These are phyloP conservation scores for Venturia nashicola DNA, from an alignment of 2,329 filamentous ascomycete genomes.

Conservation along the genomic window DNA sequence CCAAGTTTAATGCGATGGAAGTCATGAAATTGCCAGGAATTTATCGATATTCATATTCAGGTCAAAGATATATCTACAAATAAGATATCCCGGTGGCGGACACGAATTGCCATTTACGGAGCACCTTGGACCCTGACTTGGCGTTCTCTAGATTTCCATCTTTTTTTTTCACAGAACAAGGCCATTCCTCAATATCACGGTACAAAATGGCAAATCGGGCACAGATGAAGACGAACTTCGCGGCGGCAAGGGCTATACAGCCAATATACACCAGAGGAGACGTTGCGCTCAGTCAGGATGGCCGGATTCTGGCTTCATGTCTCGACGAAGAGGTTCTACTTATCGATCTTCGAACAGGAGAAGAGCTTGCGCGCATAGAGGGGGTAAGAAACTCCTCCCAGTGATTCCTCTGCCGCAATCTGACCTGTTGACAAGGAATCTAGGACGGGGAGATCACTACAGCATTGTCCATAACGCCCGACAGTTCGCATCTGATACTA, in stretches of 20 bases:
- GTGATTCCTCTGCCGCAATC: slow-evolving; percentile 12
- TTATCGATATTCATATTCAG: not conserved
- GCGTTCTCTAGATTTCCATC: not conserved
- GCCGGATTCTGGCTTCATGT: slow-evolving; percentile 72
- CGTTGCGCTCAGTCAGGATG: slow-evolving; percentile 69
- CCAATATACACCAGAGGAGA: slow-evolving; percentile 91
- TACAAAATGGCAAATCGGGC: slow-evolving; percentile 2
- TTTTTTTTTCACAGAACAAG: not conserved
- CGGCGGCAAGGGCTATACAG: slow-evolving; percentile 68
- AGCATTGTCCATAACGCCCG: slow-evolving; percentile 66
- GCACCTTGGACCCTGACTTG: not conserved
- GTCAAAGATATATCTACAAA: not conserved
- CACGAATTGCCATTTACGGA: not conserved
- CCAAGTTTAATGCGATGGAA: not conserved
- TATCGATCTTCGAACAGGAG: slow-evolving; percentile 72
- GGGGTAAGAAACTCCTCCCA: slow-evolving; percentile 47
- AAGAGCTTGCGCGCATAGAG: slow-evolving; percentile 74
- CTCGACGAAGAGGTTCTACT: slow-evolving; percentile 87
- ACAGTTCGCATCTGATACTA: slow-evolving; percentile 73
- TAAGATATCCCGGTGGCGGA: not conserved
- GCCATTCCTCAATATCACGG: not conserved
- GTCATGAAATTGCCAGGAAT: not conserved
- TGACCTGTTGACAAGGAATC: slow-evolving; percentile 26
- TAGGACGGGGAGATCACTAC: slow-evolving; percentile 59
- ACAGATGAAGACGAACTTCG: slow-evolving; percentile 71